Base-by-base conservation (phyloP, 2,329 filamentous ascomycete species). In the Neospermospora avenae region DNA sequence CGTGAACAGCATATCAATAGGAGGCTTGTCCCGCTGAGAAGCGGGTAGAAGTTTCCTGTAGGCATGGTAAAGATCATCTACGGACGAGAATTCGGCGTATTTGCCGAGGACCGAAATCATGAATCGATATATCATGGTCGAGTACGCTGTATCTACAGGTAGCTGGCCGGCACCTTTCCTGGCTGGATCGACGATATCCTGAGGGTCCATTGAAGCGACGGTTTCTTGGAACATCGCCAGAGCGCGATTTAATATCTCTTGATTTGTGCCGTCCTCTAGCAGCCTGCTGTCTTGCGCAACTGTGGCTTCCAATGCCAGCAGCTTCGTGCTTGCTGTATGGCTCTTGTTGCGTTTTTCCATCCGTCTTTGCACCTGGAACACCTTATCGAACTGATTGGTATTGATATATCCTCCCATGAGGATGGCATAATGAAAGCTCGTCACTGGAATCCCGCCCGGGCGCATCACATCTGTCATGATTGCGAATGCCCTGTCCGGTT, bases 1-100 rank as follows among this genome's bases (percentile, higher is more conserved):
- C 8, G 86, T 81, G 53, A 80, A 79, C 22, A 90, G 74, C 57
- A 93, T 74, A 16, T 76, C 72, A 2, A 84, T 74, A 0, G 86
- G 83, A 16, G 82, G 74, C 1, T 75, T 70, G 14, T 70, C 59
- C 46, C 63, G 61, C 45, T 73, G 65, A 35, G 71, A 68, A 18
- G 74, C 62, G 0, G 75, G 74, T 28, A 79, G 74, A 20, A 77
- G 67, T 48, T 73, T 71, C 31, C 74, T 73, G 67, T 84, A 89
- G 51, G 81, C 70, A 35, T 81, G 75, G 65, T 87, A 79, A 5
- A 91, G 74, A 57, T 83, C 75, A 62, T 81, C 74, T 16, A 83
- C 82, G 5, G 78, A 72, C 31, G 75, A 73, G 67, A 84, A 89
- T 52, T 82, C 70, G 31, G 81, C 75, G 65, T 87, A 79, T 18